Percentiles rank a stretch among this genome's conserved stretches.
Evolutionary conservation across 495 filamentous ascomycete species (phyloP).

Genomic region (Penicillium argentinense): DNA sequence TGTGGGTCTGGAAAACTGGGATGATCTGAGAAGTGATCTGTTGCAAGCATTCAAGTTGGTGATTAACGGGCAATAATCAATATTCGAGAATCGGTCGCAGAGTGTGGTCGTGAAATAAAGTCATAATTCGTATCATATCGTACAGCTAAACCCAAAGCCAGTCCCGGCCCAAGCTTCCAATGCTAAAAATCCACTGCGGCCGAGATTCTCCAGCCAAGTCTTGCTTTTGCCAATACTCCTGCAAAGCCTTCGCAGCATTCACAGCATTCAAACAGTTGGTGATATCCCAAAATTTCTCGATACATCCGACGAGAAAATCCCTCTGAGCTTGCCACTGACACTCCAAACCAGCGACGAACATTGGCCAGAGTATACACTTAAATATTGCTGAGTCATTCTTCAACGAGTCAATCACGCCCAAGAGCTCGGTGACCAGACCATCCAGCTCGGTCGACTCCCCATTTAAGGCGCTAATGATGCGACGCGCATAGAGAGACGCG

Average conservation of each 20-base stretch:
- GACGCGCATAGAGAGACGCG: conserved; percentile 31
- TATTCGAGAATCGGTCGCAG: too few relatives aligned
- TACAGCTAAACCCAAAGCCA: conserved; percentile 38
- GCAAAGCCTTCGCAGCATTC: conserved; percentile 31
- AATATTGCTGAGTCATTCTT: conserved; percentile 45
- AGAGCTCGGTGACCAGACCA: conserved; percentile 41
- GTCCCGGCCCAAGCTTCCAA: conserved; percentile 35
- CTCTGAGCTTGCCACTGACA: conserved; percentile 27
- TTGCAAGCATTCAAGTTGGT: conserved; percentile 54
- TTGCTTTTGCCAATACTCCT: conserved; percentile 28
- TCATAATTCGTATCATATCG: neutral
- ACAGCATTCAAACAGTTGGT: conserved; percentile 42
- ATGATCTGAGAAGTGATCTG: conserved; percentile 75
- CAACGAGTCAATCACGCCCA: conserved; percentile 43
- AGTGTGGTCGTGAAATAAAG: neutral
- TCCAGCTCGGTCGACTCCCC: conserved; percentile 18
- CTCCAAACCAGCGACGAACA: conserved; percentile 56
- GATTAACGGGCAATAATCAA: neutral
- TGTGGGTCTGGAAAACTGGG: conserved; percentile 76
- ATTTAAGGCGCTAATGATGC: conserved; percentile 30
- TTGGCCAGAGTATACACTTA: conserved; percentile 60
- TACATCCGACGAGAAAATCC: conserved; percentile 24
- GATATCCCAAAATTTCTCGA: conserved; percentile 38
- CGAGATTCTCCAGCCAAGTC: conserved; percentile 5
- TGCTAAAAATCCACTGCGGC: conserved; percentile 39